These are phyloP conservation scores for Zarea fungicola DNA, from an alignment of 2,329 filamentous ascomycete species.

Conservation along the genomic window DNA sequence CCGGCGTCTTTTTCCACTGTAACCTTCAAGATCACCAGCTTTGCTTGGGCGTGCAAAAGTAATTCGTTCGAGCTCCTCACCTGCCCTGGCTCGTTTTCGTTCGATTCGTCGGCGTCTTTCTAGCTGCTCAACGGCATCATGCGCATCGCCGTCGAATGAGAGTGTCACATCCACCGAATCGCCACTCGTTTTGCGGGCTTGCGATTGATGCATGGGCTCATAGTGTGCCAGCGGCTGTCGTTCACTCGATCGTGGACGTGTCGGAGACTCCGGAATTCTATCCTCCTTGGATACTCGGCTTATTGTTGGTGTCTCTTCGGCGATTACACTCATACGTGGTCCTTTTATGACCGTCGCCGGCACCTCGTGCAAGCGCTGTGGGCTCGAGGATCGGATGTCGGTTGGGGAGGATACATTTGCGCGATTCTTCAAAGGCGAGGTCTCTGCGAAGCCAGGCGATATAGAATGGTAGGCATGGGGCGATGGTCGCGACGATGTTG, in stretches of 20 bases:
- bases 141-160: conserved; percentile 30
- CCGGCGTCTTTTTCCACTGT: conserved; percentile 20
- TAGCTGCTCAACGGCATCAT: conserved; percentile 38
- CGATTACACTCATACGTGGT: conserved; percentile 15
- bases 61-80: conserved; percentile 37
- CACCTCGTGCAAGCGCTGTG: conserved; percentile 28
- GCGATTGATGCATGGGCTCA: conserved; percentile 42
- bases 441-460: conserved; percentile 39
- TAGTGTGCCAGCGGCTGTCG: conserved; percentile 37
- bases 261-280: conserved; percentile 33
- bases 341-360: conserved; percentile 23
- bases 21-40: conserved; percentile 19
- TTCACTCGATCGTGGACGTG: conserved; percentile 19
- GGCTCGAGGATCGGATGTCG: conserved; percentile 36
- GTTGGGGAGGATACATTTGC: conserved; percentile 43
- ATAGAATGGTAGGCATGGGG: conserved; percentile 42
- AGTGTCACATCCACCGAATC: conserved; percentile 21
- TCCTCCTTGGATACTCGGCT: conserved; percentile 24
- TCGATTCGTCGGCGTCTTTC: conserved; percentile 34
- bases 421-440: conserved; percentile 47
- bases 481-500: conserved; percentile 54
- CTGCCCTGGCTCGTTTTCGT: conserved; percentile 34
- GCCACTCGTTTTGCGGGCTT: conserved; percentile 32
- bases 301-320: conserved; percentile 23
- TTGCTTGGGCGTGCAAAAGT: conserved; percentile 26